These are phyloP conservation scores for Talaromyces borbonicus DNA, from an alignment of 495 filamentous ascomycete species.

Conservation along the genomic window DNA sequence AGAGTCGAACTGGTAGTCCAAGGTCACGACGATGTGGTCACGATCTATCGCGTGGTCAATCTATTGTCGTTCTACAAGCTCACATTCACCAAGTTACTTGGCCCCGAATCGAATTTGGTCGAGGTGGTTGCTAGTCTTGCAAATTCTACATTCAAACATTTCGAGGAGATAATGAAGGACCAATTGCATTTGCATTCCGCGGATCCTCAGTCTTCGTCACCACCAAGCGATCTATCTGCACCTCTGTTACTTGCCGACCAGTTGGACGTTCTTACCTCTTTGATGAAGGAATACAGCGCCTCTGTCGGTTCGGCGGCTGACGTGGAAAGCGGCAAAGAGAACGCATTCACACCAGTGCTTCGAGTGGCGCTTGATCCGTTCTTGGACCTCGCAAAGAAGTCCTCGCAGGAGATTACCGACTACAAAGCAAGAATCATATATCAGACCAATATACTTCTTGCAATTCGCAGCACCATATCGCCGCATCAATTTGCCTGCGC, in stretches of 20 bases:
- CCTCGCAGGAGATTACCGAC: conserved; percentile 49
- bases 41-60: conserved; percentile 84
- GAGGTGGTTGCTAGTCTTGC: conserved; percentile 60
- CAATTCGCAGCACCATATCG: conserved; percentile 33
- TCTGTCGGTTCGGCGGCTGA: conserved; percentile 53
- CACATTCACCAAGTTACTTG: conserved; percentile 74
- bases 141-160: conserved; percentile 71
- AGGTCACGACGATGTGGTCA: conserved; percentile 78
- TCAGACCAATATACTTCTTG: conserved; percentile 68
- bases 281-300: conserved; percentile 77
- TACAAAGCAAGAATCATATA: conserved; percentile 60
- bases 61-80: conserved; percentile 78
- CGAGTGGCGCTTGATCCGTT: conserved; percentile 80
- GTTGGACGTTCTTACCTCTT: conserved; percentile 58
- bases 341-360: conserved; percentile 63
- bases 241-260: conserved; percentile 80
- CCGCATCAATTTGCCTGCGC: conserved; percentile 34
- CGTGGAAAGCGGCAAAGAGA: conserved; percentile 38
- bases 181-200: conserved; percentile 61
- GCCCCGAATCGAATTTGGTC: conserved; percentile 56
- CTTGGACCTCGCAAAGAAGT: conserved; percentile 58
- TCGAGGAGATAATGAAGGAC: conserved; percentile 68
- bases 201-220: conserved; percentile 49
- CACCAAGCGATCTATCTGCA: conserved; percentile 52
- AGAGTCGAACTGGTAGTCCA: conserved; percentile 86